Percentiles rank a stretch among this genome's conserved stretches.
Conservation (phyloP, 2,329 filamentous ascomycete genomes). For the Clarireedia sp. region DNA sequence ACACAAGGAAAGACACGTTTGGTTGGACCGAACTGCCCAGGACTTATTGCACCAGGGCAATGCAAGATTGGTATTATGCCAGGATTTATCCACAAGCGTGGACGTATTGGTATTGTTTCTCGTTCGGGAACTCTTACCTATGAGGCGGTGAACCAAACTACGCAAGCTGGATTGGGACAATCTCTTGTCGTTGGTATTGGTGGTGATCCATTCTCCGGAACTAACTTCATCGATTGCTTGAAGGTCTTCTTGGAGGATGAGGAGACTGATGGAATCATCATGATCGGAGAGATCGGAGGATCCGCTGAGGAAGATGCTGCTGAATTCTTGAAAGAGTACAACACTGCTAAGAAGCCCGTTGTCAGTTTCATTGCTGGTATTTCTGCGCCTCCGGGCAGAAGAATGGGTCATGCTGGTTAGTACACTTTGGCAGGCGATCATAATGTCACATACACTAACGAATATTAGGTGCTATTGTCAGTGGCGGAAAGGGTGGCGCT, state of each 20-base stretch:
- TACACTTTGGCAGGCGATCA: slow-evolving; percentile 2
- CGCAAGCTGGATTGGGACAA: slow-evolving; percentile 91
- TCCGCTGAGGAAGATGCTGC: slow-evolving; percentile 96
- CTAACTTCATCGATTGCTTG: slow-evolving; percentile 99
- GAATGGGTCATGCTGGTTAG: slow-evolving; percentile 93
- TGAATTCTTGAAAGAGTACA: slow-evolving; percentile 88
- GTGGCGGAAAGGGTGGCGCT: slow-evolving; percentile 93
- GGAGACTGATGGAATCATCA: slow-evolving; percentile 98
- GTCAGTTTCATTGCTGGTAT: slow-evolving; percentile 99
- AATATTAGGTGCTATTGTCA: slow-evolving; percentile 69
- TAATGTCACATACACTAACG: slow-evolving; percentile 14
- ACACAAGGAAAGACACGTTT: slow-evolving; percentile 94
- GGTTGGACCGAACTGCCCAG: slow-evolving; percentile 96
- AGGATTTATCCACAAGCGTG: slow-evolving; percentile 99
- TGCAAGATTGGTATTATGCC: slow-evolving; percentile 99
- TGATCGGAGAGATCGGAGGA: slow-evolving; percentile 99
- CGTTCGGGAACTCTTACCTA: slow-evolving; percentile 97
- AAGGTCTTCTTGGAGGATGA: slow-evolving; percentile 92
- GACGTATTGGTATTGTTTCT: slow-evolving; percentile 96
- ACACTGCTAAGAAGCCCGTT: slow-evolving; percentile 89
- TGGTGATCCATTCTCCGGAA: slow-evolving; percentile 96
- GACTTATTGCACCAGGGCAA: slow-evolving; percentile 89
- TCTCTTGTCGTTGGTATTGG: slow-evolving; percentile 97
- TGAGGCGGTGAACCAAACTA: slow-evolving; percentile 99
- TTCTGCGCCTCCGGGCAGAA: slow-evolving; percentile 87